Conservation (phyloP, 495 filamentous ascomycete genomes). For the Penicillium manginii region DNA sequence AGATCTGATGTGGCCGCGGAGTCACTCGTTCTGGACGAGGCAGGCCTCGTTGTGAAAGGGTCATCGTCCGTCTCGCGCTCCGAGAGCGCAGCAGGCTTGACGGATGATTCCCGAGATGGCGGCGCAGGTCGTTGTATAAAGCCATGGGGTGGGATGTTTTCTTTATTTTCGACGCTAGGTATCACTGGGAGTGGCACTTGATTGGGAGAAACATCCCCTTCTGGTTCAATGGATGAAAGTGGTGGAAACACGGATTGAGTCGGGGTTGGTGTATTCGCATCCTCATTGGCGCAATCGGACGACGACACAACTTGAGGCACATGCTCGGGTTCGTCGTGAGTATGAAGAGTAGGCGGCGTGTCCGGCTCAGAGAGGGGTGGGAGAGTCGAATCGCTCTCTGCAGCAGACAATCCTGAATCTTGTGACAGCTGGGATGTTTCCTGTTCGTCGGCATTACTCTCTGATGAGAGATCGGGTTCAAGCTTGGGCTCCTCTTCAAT, state of each 20-base stretch:
- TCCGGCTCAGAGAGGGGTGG: constrained; percentile 4
- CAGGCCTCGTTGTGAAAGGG: constrained; percentile 2
- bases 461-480: constrained; percentile 9
- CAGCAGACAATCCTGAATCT: not conserved
- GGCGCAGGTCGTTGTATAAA: constrained; percentile 6
- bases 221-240: not conserved
- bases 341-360: constrained; percentile 1
- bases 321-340: not conserved
- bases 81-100: constrained; percentile 10
- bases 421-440: not conserved
- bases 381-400: constrained; percentile 1
- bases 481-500: constrained; percentile 29
- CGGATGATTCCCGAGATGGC: constrained; percentile 3
- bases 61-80: constrained; percentile 18
- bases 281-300: constrained; percentile 11
- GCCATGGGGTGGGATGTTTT: constrained; percentile 25
- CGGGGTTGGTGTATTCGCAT: constrained; percentile 26
- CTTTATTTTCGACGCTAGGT: constrained; percentile 21
- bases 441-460: not conserved
- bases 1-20: not conserved
- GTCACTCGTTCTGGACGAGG: not conserved
- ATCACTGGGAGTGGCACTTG: constrained; percentile 12
- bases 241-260: constrained; percentile 15
- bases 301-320: not conserved
- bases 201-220: constrained; percentile 8